phyloP scores from a whole-genome alignment of 2,329 filamentous ascomycete species.

The Pleomassaria siparia region DNA sequence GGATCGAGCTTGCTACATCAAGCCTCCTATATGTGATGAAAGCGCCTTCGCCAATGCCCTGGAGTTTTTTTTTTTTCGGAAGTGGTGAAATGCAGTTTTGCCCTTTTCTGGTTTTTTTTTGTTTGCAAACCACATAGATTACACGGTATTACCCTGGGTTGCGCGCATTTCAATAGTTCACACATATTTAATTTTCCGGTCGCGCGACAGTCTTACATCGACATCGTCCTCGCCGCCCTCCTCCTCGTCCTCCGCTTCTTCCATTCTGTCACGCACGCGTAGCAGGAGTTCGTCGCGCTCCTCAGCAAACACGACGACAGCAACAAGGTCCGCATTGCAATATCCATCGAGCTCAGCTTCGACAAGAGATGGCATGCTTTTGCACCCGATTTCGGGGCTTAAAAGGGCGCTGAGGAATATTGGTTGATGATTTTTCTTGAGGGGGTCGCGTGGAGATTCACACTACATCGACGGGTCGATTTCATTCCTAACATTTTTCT shows the following conservation, averaged over 20 bases:
- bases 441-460: background rate
- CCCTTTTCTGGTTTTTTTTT: background rate
- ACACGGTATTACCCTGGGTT: background rate
- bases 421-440: background rate
- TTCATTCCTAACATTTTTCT: too few species aligned
- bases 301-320: background rate
- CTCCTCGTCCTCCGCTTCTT: background rate
- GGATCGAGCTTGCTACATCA: too few species aligned
- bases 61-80: too few species aligned
- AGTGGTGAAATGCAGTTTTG: too few species aligned
- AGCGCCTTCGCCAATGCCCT: too few species aligned
- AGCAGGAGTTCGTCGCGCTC: background rate
- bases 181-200: conserved; percentile 1
- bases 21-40: too few species aligned
- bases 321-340: background rate
- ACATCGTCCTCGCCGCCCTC: conserved; percentile 1
- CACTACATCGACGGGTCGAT: background rate
- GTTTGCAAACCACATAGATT: background rate
- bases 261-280: background rate
- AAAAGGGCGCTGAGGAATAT: background rate
- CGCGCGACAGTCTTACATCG: conserved; percentile 1
- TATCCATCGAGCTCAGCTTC: background rate
- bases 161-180: background rate
- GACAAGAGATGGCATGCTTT: background rate
- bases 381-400: conserved; percentile 1